Conservation (phyloP, 2,329 filamentous ascomycete genomes). For the Verticillium albo-atrum region DNA sequence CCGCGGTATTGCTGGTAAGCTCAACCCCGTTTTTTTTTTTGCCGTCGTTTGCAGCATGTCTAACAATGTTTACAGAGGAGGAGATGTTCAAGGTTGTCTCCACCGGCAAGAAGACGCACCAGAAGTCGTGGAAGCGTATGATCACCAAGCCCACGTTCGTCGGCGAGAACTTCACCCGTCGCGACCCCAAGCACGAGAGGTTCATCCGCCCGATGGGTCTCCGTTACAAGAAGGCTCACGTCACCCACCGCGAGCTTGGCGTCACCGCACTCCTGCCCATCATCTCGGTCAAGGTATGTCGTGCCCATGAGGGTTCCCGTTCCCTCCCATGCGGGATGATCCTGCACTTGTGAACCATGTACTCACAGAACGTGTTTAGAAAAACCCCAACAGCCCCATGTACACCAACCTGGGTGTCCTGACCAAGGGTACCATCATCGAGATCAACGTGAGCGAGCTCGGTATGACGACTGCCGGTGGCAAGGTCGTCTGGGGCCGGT, state of each 20-base stretch:
- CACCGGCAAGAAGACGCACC: conserved; percentile 89
- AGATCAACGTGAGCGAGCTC: conserved; percentile 72
- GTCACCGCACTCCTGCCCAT: conserved; percentile 87
- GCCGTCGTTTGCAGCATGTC: neutral
- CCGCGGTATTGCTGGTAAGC: conserved; percentile 39
- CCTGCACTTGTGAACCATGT: conserved; percentile 30
- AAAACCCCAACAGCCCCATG: conserved; percentile 65
- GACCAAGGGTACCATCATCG: conserved; percentile 66
- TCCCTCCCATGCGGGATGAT: too few species aligned
- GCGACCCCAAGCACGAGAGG: conserved; percentile 68
- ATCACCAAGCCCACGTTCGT: conserved; percentile 77
- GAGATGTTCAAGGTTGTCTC: conserved; percentile 98
- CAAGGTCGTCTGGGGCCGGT: conserved; percentile 90
- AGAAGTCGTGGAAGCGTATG: conserved; percentile 76
- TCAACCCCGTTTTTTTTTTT: neutral
- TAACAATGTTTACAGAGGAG: conserved; percentile 73
- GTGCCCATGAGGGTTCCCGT: neutral
- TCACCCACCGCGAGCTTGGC: conserved; percentile 70
- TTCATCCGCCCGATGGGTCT: conserved; percentile 48
- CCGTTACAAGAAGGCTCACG: conserved; percentile 48
- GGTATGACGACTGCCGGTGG: conserved; percentile 64
- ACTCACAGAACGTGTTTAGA: conserved; percentile 63
- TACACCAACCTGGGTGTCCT: conserved; percentile 91
- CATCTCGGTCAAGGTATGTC: conserved; percentile 41
- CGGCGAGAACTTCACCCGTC: conserved; percentile 80